Percentiles rank a stretch among this genome's conserved stretches.
phyloP scores from a whole-genome alignment of 2,329 filamentous ascomycete species.

The Ophiostoma novo-ulmi region DNA sequence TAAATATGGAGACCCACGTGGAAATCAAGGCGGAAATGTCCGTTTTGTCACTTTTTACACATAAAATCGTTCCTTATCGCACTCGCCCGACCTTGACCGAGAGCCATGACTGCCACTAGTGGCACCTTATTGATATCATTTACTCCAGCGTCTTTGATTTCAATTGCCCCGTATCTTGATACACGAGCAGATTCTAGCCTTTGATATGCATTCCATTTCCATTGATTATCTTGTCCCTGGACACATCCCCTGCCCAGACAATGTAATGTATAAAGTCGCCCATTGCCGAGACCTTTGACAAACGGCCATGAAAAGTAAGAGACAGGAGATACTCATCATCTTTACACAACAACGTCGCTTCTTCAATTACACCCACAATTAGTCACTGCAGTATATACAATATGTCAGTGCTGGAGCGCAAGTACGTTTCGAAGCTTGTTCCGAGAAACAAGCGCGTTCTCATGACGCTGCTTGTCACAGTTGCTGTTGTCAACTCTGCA shows the following conservation, averaged over 20 bases:
- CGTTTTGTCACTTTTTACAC: not conserved
- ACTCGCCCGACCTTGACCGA: not conserved
- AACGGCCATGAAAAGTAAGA: no score
- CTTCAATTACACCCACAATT: not conserved
- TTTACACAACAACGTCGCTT: no score
- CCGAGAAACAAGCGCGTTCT: not conserved
- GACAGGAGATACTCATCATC: no score
- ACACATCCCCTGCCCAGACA: no score
- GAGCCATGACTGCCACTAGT: not conserved
- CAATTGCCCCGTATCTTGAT: not conserved
- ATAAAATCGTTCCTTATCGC: not conserved
- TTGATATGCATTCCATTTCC: not conserved
- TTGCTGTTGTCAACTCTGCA: not conserved
- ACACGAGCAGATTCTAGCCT: not conserved
- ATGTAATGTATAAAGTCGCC: not conserved
- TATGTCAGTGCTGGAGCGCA: not conserved
- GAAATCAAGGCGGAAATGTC: not conserved
- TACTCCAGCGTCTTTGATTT: not conserved
- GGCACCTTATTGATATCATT: not conserved
- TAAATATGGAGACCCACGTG: not conserved
- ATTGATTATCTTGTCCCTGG: no score
- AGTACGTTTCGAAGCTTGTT: not conserved
- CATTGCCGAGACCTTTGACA: not conserved
- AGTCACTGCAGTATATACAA: not conserved
- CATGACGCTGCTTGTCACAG: not conserved